These are phyloP conservation scores for Hortiboletus flavorubellus DNA, from an alignment of 768 basidiomycete genomes.

Conservation along the genomic window DNA sequence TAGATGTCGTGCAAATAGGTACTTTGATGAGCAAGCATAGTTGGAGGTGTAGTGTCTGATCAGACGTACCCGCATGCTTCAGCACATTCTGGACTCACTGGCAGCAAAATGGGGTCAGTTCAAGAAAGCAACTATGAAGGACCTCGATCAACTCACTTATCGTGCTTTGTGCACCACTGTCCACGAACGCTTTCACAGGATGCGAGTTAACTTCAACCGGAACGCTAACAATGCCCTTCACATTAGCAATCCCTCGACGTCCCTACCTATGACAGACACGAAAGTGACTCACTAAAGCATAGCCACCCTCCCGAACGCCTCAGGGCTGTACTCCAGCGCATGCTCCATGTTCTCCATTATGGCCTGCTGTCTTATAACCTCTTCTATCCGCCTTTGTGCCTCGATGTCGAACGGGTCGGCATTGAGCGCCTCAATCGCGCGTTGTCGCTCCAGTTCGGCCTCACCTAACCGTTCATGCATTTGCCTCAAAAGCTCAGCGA, in stretches of 20 bases:
- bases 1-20: slow-evolving; percentile 25
- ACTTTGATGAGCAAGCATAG: background rate
- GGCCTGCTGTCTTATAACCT: slow-evolving; percentile 84
- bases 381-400: slow-evolving; percentile 91
- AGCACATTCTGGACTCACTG: slow-evolving; percentile 91
- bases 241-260: slow-evolving; percentile 11
- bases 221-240: slow-evolving; percentile 48
- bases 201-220: slow-evolving; percentile 88
- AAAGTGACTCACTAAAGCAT: slow-evolving; percentile 88
- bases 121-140: background rate
- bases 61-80: slow-evolving; percentile 78
- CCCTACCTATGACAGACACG: background rate
- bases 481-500: slow-evolving; percentile 69
- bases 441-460: slow-evolving; percentile 54
- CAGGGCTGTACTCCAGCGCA: slow-evolving; percentile 90
- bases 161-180: slow-evolving; percentile 95
- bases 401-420: slow-evolving; percentile 90
- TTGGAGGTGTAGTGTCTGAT: background rate
- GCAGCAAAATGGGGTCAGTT: background rate
- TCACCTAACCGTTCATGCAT: slow-evolving; percentile 52
- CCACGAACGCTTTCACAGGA: slow-evolving; percentile 94
- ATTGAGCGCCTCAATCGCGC: slow-evolving; percentile 66
- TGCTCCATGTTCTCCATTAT: slow-evolving; percentile 92
- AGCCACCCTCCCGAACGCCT: slow-evolving; percentile 88
- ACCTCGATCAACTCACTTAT: slow-evolving; percentile 63